These are phyloP conservation scores for Fusarium goolgardi DNA, from an alignment of 2,329 filamentous ascomycete species.

Conservation along the genomic window DNA sequence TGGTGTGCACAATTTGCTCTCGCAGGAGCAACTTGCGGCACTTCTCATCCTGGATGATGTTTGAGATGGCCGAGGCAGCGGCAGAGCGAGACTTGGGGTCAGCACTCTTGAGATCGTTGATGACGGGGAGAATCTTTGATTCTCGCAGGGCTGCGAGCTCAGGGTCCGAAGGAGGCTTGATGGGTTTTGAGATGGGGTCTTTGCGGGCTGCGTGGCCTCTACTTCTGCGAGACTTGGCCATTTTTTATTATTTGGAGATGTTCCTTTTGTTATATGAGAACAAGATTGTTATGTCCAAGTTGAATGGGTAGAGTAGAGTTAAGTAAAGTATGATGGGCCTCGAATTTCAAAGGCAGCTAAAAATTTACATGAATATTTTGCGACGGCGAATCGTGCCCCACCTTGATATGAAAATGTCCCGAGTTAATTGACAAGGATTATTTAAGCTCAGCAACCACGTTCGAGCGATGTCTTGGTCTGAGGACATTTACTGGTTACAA, in stretches of 20 bases:
- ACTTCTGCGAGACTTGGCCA: constrained; percentile 71
- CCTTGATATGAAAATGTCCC: constrained; percentile 26
- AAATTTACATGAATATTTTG: constrained; percentile 42
- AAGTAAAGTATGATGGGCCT: neutral
- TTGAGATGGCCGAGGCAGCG: constrained; percentile 69
- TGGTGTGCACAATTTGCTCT: constrained; percentile 72
- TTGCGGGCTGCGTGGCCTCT: constrained; percentile 61
- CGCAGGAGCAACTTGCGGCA: constrained; percentile 74
- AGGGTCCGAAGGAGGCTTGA: constrained; percentile 72
- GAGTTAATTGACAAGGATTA: constrained; percentile 24
- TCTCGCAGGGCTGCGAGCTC: constrained; percentile 72
- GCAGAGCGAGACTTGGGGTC: constrained; percentile 69
- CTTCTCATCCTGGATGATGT: constrained; percentile 69
- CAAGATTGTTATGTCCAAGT: neutral
- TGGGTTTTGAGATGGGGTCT: constrained; percentile 67
- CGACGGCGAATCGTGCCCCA: constrained; percentile 37
- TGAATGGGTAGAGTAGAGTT: neutral
- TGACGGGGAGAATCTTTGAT: constrained; percentile 70
- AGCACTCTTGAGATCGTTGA: constrained; percentile 69
- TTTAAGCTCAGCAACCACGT: constrained; percentile 11
- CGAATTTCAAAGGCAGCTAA: constrained; percentile 15
- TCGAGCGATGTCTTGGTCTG: neutral
- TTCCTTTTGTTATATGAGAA: neutral
- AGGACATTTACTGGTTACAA: neutral
- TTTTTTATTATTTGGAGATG: constrained; percentile 46